phyloP scores from a whole-genome alignment of 257 asterid genomes.

The Solanum gandarillasii region DNA sequence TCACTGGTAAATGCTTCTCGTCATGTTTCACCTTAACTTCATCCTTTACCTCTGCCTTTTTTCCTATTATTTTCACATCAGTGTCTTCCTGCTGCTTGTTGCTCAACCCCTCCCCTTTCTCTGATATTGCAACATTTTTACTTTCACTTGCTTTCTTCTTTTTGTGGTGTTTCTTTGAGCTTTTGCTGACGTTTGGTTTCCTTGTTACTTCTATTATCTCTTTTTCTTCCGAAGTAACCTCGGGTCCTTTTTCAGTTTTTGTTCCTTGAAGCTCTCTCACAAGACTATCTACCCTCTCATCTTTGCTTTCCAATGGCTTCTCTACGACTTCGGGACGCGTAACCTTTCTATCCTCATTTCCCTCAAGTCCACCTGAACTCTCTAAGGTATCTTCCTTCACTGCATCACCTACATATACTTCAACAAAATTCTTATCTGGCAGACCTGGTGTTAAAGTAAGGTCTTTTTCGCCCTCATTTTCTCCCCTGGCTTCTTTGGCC shows the following conservation, averaged over 20 bases:
- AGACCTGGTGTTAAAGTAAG: constrained; percentile 3
- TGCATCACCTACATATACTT: not conserved
- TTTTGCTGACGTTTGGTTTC: not conserved
- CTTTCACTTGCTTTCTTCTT: constrained; percentile 3
- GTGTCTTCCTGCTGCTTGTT: not conserved
- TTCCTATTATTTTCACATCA: not conserved
- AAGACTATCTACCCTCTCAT: not conserved
- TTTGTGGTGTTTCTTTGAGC: not conserved
- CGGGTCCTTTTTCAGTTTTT: not conserved
- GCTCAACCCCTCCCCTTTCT: not conserved
- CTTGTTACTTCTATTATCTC: not conserved
- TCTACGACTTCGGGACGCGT: not conserved
- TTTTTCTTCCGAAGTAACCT: not conserved
- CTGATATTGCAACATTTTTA: not conserved
- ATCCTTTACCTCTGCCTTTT: not conserved
- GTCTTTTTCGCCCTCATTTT: not conserved
- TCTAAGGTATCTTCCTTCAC: constrained; percentile 1
- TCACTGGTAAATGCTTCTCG: not conserved
- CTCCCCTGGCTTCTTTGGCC: not conserved
- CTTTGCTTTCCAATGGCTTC: not conserved
- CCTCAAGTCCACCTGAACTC: not conserved
- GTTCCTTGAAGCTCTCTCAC: not conserved
- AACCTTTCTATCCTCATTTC: not conserved
- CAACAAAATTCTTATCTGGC: constrained; percentile 6
- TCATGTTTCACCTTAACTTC: not conserved